These are phyloP conservation scores for Thielaviopsis euricoi DNA, from an alignment of 2,329 filamentous ascomycete genomes.

Conservation along the genomic window DNA sequence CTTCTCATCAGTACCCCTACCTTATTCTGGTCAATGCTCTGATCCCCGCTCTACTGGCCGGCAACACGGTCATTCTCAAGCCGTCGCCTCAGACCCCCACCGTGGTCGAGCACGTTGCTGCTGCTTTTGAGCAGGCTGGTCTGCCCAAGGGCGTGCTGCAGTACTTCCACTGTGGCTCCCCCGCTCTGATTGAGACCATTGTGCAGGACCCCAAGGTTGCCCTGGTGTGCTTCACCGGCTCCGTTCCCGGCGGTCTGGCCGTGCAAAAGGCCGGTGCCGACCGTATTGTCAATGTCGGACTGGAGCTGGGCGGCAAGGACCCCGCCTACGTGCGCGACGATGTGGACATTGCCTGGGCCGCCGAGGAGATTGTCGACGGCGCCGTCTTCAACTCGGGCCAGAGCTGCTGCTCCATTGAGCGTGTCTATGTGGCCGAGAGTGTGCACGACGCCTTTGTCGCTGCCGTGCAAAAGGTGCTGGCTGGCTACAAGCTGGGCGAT, in stretches of 20 bases:
- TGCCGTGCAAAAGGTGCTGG: constrained; percentile 64
- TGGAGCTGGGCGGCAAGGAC: constrained; percentile 91
- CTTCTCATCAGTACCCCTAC: constrained; percentile 66
- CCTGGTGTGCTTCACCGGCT: constrained; percentile 85
- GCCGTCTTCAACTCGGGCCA: constrained; percentile 98
- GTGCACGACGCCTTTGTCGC: constrained; percentile 72
- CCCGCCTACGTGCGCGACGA: constrained; percentile 77
- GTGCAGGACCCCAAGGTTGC: constrained; percentile 62
- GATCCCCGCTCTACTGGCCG: constrained; percentile 76
- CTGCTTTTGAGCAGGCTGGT: constrained; percentile 64
- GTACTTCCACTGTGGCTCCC: constrained; percentile 79
- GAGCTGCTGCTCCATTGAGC: constrained; percentile 85
- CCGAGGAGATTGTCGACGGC: constrained; percentile 87
- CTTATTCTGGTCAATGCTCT: constrained; percentile 85
- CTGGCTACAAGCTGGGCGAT: constrained; percentile 74
- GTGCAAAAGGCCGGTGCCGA: constrained; percentile 75
- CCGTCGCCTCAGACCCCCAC: constrained; percentile 91
- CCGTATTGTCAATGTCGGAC: constrained; percentile 67
- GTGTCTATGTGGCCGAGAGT: constrained; percentile 75
- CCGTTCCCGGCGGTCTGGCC: constrained; percentile 70
- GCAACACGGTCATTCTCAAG: constrained; percentile 86
- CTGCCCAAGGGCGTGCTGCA: constrained; percentile 73
- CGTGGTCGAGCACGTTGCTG: constrained; percentile 66
- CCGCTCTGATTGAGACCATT: constrained; percentile 58
- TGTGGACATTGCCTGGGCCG: constrained; percentile 79